Percentiles rank a stretch among this genome's conserved stretches.
These are phyloP conservation scores for Pythium rhizo-oryzae DNA, from an alignment of 352 stramenopile species.

Conservation along the genomic window DNA sequence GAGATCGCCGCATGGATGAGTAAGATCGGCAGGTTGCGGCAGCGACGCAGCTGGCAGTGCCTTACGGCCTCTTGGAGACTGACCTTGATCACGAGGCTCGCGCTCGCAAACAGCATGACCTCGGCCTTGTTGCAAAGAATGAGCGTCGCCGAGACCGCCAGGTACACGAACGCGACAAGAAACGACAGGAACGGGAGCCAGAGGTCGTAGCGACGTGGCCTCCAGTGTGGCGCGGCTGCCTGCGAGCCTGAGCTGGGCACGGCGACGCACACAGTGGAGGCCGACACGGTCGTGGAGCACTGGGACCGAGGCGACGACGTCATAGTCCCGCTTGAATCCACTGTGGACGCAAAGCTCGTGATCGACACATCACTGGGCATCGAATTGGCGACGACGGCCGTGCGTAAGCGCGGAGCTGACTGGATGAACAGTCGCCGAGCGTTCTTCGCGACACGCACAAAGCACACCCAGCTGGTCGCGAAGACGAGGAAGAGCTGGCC, in stretches of 20 bases:
- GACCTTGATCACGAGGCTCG: slow-evolving; percentile 8
- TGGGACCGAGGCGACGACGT: not conserved
- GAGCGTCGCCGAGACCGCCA: not conserved
- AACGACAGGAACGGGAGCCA: slow-evolving; percentile 2
- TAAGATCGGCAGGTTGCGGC: slow-evolving; percentile 11
- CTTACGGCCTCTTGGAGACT: slow-evolving; percentile 7
- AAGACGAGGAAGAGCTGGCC: not conserved
- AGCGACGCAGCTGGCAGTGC: not conserved
- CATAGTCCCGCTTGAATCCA: not conserved
- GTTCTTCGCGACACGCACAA: not conserved
- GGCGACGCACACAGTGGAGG: not conserved
- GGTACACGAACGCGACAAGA: slow-evolving; percentile 5
- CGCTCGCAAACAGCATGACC: not conserved
- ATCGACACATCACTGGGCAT: not conserved
- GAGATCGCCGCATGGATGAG: slow-evolving; percentile 33
- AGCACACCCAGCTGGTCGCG: not conserved
- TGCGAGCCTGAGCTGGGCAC: not conserved
- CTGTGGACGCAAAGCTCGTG: not conserved
- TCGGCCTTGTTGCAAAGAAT: not conserved
- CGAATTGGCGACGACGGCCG: not conserved
- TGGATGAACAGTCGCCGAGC: not conserved
- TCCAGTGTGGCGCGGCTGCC: not conserved
- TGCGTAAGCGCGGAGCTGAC: not conserved
- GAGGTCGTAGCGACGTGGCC: not conserved
- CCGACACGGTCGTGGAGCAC: not conserved